Evolutionary conservation across 306 rosid genomes (phyloP).

Genomic region (Castanopsis chinensis): DNA sequence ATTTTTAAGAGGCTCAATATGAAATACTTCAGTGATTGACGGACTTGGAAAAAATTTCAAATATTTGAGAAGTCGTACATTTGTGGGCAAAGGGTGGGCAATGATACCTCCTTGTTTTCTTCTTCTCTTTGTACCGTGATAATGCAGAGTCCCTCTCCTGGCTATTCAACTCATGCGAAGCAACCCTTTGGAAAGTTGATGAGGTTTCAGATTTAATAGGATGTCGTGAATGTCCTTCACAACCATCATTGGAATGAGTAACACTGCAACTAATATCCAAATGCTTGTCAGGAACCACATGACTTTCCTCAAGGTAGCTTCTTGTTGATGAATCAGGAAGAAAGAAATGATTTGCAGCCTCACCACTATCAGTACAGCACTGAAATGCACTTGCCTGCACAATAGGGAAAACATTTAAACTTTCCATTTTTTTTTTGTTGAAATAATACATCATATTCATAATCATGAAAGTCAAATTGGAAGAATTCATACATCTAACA

Average conservation of each 20-base stretch:
- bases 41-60: not conserved
- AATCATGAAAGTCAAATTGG: no score
- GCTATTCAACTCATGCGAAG: conserved; percentile 49
- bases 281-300: conserved; percentile 30
- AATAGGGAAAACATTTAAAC: not conserved
- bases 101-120: conserved; percentile 78
- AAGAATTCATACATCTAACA: no score
- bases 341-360: conserved; percentile 39
- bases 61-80: not conserved
- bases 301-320: conserved; percentile 36
- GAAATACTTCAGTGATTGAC: no score
- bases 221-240: conserved; percentile 25
- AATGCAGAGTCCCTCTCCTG: conserved; percentile 81
- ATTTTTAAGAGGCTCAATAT: not conserved
- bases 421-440: no score
- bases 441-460: no score
- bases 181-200: conserved; percentile 38
- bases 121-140: conserved; percentile 86
- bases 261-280: conserved; percentile 27
- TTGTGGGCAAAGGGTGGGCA: conserved; percentile 2
- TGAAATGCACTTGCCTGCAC: conserved; percentile 35
- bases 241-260: conserved; percentile 22
- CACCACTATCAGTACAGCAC: conserved; percentile 38
- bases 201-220: conserved; percentile 29
- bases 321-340: conserved; percentile 27